These are phyloP conservation scores for Basidioascus undulatus DNA, from an alignment of 768 basidiomycete genomes.

Conservation along the genomic window DNA sequence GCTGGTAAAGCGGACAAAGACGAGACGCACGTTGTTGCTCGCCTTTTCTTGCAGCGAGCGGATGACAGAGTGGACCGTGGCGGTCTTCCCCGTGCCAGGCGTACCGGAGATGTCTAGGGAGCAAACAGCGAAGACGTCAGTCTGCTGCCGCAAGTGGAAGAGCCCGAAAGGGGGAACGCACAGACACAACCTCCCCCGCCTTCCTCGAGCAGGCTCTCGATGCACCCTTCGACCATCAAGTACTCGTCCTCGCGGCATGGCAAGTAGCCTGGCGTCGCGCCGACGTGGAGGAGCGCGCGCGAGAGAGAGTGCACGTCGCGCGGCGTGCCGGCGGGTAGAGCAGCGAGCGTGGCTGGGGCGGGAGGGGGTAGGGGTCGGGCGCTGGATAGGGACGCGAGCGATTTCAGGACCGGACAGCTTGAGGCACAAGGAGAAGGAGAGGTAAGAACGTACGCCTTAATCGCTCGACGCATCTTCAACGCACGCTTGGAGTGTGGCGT, in stretches of 20 bases:
- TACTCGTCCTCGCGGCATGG: conserved; percentile 80
- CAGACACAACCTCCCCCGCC: conserved; percentile 90
- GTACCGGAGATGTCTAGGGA: conserved; percentile 77
- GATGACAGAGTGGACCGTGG: conserved; percentile 82
- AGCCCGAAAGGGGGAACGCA: conserved; percentile 22
- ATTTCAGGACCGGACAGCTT: no score
- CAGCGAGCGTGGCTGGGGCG: no score
- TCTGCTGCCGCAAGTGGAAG: not conserved
- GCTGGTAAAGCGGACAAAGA: not conserved
- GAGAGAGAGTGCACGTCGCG: no score
- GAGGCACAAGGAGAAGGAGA: no score
- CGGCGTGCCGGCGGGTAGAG: no score
- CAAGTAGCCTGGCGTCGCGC: conserved; percentile 64
- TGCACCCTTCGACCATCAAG: conserved; percentile 40
- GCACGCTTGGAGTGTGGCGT: no score
- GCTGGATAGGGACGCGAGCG: no score
- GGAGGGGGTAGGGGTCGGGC: no score
- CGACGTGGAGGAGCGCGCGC: conserved; percentile 60
- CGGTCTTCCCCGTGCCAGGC: conserved; percentile 97
- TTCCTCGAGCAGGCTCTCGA: conserved; percentile 69
- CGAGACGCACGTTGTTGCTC: conserved; percentile 35
- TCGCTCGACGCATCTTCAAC: no score
- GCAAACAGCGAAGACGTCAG: not conserved
- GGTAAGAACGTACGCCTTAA: no score
- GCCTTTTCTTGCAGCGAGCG: conserved; percentile 77